Evolutionary conservation across 2,329 filamentous ascomycete genomes (phyloP).

Genomic region (Trichophyton rubrum): DNA sequence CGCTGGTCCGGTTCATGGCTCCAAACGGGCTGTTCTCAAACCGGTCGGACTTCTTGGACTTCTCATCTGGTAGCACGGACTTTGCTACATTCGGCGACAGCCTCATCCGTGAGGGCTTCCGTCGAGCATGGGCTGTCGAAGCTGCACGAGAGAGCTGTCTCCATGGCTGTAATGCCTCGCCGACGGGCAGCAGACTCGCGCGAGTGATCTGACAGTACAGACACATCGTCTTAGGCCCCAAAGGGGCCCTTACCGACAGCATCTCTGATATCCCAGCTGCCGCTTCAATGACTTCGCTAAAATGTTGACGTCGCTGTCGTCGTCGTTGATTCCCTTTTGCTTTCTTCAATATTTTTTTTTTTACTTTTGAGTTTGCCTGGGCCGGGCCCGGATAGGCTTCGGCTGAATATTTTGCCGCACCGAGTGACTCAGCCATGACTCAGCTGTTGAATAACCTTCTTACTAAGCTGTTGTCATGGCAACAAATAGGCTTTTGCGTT

Average conservation of each 20-base stretch:
- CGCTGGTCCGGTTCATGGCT: constrained; percentile 45
- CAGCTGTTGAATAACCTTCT: not conserved
- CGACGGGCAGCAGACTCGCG: not conserved
- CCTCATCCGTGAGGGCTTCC: constrained; percentile 28
- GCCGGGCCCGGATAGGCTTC: too few relatives aligned
- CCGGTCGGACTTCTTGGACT: constrained; percentile 27
- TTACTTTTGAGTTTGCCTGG: not conserved
- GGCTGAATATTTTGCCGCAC: not conserved
- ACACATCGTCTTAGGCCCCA: constrained; percentile 18
- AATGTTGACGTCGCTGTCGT: not conserved
- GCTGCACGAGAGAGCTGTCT: not conserved
- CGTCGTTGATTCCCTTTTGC: not conserved
- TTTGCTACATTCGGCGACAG: constrained; percentile 30
- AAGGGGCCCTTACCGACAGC: not conserved
- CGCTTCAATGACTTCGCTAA: not conserved
- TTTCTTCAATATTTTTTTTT: not conserved
- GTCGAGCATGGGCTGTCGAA: constrained; percentile 14
- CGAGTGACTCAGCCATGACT: not conserved
- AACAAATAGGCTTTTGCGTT: not conserved
- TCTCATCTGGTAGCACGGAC: constrained; percentile 13
- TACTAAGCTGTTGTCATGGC: not conserved
- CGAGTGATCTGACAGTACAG: constrained; percentile 22
- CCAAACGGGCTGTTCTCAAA: constrained; percentile 44
- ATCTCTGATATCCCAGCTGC: not conserved
- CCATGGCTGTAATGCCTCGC: not conserved